phyloP scores from a whole-genome alignment of 129 eudicot genomes.

The Flaveria robusta region DNA sequence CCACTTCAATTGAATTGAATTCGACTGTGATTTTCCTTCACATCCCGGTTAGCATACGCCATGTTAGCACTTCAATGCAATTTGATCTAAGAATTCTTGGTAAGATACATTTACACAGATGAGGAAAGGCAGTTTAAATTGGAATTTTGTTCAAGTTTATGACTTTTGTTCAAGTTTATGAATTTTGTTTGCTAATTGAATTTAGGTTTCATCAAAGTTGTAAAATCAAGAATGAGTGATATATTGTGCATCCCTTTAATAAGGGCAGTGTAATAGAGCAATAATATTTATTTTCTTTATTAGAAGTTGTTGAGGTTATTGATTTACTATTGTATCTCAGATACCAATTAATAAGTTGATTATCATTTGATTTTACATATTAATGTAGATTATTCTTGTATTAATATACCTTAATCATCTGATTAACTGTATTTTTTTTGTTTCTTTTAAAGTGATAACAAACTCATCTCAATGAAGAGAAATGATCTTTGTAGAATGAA shows the following conservation, averaged over 20 bases:
- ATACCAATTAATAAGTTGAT: conserved; percentile 18
- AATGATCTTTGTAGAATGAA: neutral
- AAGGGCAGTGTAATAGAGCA: conserved; percentile 38
- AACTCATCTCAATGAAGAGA: neutral
- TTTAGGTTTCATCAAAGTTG: conserved; percentile 36
- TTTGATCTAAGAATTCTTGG: conserved; percentile 34
- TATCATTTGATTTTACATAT: neutral
- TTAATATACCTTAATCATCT: neutral
- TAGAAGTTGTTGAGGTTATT: conserved; percentile 16
- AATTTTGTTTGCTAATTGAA: conserved; percentile 36
- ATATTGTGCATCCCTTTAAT: conserved; percentile 39
- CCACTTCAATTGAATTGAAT: conserved; percentile 38
- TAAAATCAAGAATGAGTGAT: conserved; percentile 30
- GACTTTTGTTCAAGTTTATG: conserved; percentile 35
- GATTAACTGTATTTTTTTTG: neutral
- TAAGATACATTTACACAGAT: conserved; percentile 29
- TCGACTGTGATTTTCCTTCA: conserved; percentile 42
- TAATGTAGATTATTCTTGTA: neutral
- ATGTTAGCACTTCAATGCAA: conserved; percentile 23
- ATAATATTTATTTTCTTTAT: conserved; percentile 29
- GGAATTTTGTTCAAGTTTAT: too few relatives aligned
- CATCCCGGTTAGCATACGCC: conserved; percentile 43
- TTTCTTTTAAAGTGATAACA: too few relatives aligned
- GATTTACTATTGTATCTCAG: conserved; percentile 17
- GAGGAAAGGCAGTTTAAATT: conserved; percentile 34